Evolutionary conservation across 78 protist genomes (phyloP).

Genomic region (Tieghemostelium lacteum): DNA sequence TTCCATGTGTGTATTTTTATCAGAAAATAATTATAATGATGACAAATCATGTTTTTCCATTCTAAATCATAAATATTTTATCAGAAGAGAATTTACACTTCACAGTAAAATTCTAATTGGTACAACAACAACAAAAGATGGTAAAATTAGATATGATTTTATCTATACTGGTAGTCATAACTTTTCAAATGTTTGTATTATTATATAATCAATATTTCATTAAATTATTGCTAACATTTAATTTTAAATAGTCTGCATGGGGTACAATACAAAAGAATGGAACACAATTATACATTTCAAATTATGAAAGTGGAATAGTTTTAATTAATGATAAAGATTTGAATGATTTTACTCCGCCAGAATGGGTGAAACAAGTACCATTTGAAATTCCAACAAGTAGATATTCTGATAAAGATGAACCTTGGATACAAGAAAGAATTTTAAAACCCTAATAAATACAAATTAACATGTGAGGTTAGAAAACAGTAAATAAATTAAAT

Average conservation of each 20-base stretch:
- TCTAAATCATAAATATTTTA: neutral
- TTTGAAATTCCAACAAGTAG: slow-evolving; percentile 2
- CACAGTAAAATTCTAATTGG: slow-evolving; percentile 56
- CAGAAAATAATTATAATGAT: slow-evolving; percentile 17
- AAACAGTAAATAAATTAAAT: too few relatives aligned
- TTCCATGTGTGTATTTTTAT: slow-evolving; percentile 2
- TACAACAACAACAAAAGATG: neutral
- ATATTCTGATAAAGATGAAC: neutral
- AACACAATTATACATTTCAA: slow-evolving; percentile 26
- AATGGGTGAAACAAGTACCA: slow-evolving; percentile 11
- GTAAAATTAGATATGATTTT: slow-evolving; percentile 31
- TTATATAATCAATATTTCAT: neutral
- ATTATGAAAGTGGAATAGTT: slow-evolving; percentile 61
- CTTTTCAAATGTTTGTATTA: slow-evolving; percentile 25
- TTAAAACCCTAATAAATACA: neutral
- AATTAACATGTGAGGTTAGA: too few relatives aligned
- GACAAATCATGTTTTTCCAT: slow-evolving; percentile 7
- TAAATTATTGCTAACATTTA: neutral
- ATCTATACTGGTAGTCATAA: slow-evolving; percentile 65
- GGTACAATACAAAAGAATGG: slow-evolving; percentile 52
- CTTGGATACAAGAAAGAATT: slow-evolving; percentile 4
- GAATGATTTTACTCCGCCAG: neutral
- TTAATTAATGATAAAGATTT: neutral
- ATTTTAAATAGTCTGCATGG: slow-evolving; percentile 23
- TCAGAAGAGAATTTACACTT: neutral